A percentile compares a stretch with the other conserved stretches of the same genome.
phyloP scores from a whole-genome alignment of 2,329 filamentous ascomycete species.

The Alternaria novae-zelandiae region DNA sequence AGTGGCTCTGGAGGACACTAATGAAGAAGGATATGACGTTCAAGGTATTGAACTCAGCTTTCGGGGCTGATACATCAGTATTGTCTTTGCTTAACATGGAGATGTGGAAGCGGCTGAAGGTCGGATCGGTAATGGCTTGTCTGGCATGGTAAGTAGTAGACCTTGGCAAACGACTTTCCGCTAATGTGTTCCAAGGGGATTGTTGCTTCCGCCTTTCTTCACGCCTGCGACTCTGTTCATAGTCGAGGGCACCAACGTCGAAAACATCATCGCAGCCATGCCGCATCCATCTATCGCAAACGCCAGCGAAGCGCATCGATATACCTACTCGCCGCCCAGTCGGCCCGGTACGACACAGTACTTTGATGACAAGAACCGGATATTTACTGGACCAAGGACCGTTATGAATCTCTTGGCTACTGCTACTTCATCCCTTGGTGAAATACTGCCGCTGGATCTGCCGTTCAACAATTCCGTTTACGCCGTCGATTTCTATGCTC shows the following conservation, averaged over 20 bases:
- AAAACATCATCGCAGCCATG: not conserved
- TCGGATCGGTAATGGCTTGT: not conserved
- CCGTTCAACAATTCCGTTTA: not conserved
- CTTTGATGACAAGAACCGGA: not conserved
- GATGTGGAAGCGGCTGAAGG: not conserved
- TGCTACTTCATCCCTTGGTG: not conserved
- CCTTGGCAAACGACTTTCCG: too few relatives aligned
- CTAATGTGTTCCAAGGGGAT: not conserved
- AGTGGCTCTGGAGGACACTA: not conserved
- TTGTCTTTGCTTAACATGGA: not conserved
- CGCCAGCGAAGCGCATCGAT: not conserved
- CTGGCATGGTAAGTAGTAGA: not conserved
- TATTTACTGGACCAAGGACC: not conserved
- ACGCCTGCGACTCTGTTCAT: not conserved
- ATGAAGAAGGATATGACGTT: not conserved
- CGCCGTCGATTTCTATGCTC: not conserved
- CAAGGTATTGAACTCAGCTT: not conserved
- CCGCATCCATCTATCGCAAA: not conserved
- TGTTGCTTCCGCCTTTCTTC: not conserved
- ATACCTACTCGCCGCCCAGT: not conserved
- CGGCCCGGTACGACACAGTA: not conserved
- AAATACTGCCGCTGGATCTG: not conserved
- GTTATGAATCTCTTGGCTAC: not conserved
- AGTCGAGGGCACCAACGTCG: not conserved
- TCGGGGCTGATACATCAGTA: not conserved